A percentile compares a stretch with the other conserved stretches of the same genome.
Evolutionary conservation across 2,329 filamentous ascomycete species (phyloP).

Genomic region (Orbilia oligospora): DNA sequence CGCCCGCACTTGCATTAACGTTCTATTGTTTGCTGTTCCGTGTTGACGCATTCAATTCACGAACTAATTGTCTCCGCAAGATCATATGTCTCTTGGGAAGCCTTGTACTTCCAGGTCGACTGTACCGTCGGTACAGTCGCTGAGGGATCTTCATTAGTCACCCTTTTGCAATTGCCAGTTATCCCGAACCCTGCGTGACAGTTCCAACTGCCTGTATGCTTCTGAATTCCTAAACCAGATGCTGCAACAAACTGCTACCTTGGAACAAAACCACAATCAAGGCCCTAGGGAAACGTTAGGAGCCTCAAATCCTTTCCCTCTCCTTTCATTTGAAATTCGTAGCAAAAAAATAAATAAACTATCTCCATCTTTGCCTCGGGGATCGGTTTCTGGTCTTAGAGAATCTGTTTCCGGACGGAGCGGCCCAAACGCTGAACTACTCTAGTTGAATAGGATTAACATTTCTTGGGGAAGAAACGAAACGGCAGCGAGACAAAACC

Average conservation of each 20-base stretch:
- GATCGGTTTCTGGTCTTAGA: slow-evolving; percentile 1
- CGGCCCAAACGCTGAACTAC: not conserved
- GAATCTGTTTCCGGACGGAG: slow-evolving; percentile 3
- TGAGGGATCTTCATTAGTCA: slow-evolving; percentile 20
- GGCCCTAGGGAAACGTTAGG: slow-evolving; percentile 8
- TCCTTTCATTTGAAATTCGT: slow-evolving; percentile 1
- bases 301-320: not conserved
- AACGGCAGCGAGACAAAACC: slow-evolving; percentile 23
- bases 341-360: not conserved
- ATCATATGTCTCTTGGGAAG: not conserved
- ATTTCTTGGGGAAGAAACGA: slow-evolving; percentile 19
- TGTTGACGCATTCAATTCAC: slow-evolving; percentile 1
- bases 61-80: slow-evolving; percentile 1
- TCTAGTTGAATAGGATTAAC: slow-evolving; percentile 10
- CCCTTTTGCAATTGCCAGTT: slow-evolving; percentile 3
- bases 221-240: slow-evolving; percentile 22
- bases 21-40: slow-evolving; percentile 22
- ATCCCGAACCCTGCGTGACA: slow-evolving; percentile 25
- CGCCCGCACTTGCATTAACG: slow-evolving; percentile 5
- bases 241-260: slow-evolving; percentile 3
- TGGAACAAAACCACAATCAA: slow-evolving; percentile 15
- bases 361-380: not conserved
- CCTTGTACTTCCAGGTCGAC: not conserved
- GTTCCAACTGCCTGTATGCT: slow-evolving; percentile 20
- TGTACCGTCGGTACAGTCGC: not conserved